phyloP scores from a whole-genome alignment of 2,329 filamentous ascomycete genomes.

The Nemania bipapillata region DNA sequence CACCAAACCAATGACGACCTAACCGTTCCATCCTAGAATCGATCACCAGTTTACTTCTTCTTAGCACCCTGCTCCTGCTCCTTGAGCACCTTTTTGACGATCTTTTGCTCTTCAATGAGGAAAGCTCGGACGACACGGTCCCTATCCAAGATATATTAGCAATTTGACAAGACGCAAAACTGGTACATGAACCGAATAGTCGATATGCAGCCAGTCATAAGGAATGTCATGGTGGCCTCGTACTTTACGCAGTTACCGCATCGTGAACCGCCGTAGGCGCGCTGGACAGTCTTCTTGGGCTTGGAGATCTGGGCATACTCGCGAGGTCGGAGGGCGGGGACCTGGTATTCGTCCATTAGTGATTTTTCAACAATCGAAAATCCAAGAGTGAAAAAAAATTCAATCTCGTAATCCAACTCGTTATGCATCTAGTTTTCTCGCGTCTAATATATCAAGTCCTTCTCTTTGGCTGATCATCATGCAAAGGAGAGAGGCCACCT shows the following conservation, averaged over 20 bases:
- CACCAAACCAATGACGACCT: conserved; percentile 53
- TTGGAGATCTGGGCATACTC: conserved; percentile 97
- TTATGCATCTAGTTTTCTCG: too few species aligned
- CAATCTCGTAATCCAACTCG: too few species aligned
- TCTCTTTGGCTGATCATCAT: neutral
- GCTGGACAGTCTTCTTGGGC: conserved; percentile 99
- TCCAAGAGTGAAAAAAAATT: neutral
- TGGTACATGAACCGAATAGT: neutral
- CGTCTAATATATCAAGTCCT: neutral
- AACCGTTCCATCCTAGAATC: conserved; percentile 50
- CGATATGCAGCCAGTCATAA: neutral
- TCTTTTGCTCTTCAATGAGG: conserved; percentile 99
- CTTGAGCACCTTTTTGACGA: conserved; percentile 99
- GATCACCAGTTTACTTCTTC: conserved; percentile 70
- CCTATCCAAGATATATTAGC: conserved; percentile 42
- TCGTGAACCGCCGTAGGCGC: conserved; percentile 97
- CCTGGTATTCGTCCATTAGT: conserved; percentile 60
- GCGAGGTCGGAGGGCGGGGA: conserved; percentile 96
- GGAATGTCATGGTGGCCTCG: conserved; percentile 9
- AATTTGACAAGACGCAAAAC: neutral
- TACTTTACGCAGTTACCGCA: conserved; percentile 94
- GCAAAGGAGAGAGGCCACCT: conserved; percentile 64
- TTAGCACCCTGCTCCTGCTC: conserved; percentile 83
- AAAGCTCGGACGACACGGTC: conserved; percentile 98
- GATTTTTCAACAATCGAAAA: neutral